phyloP scores from a whole-genome alignment of 768 basidiomycete species.

The Rhodotorula diobovata region DNA sequence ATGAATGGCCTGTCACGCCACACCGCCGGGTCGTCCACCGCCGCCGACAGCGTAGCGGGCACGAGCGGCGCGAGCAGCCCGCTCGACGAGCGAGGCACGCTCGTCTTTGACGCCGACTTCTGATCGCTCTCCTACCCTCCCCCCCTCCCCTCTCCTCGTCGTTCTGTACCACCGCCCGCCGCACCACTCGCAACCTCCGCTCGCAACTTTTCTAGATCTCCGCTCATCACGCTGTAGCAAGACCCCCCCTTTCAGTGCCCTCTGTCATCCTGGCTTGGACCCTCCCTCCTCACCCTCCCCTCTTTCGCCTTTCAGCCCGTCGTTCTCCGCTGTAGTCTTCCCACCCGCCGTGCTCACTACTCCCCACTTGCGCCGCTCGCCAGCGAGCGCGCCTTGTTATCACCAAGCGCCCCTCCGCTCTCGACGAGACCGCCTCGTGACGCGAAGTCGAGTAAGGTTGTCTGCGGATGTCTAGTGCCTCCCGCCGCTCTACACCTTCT shows the following conservation, averaged over 20 bases:
- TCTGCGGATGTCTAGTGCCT: too few relatives aligned
- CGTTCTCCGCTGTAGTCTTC: too few relatives aligned
- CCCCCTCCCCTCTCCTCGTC: not conserved
- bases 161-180: not conserved
- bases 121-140: not conserved
- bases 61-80: conserved; percentile 41
- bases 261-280: too few relatives aligned
- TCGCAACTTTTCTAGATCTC: not conserved
- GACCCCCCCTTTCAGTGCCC: too few relatives aligned
- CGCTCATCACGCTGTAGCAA: not conserved
- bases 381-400: too few relatives aligned
- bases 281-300: too few relatives aligned
- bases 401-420: too few relatives aligned
- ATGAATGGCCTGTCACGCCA: conserved; percentile 45
- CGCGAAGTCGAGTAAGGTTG: too few relatives aligned
- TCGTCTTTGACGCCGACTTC: conserved; percentile 19
- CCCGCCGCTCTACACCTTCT: not conserved
- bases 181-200: not conserved
- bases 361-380: too few relatives aligned
- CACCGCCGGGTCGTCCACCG: conserved; percentile 35
- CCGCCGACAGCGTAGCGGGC: not conserved
- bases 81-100: conserved; percentile 31
- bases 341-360: too few relatives aligned
- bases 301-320: too few relatives aligned
- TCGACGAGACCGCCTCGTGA: too few relatives aligned